Conservation (phyloP, 768 basidiomycete genomes). For the Naganishia vaughanmartiniae region DNA sequence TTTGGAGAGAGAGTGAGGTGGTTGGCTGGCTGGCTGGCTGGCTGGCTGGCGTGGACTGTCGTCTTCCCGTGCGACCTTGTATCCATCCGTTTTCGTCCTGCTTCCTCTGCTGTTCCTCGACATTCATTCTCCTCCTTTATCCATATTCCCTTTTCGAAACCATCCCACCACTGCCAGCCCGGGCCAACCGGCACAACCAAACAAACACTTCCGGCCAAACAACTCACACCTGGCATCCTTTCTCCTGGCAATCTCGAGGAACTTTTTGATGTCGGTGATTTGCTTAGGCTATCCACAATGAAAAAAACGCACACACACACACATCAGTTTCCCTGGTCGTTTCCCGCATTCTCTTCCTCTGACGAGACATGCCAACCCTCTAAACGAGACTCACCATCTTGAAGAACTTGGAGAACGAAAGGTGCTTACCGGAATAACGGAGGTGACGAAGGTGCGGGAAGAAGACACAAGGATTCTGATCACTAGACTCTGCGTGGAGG, state of each 20-base stretch:
- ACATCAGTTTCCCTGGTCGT: neutral
- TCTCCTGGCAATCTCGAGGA: slow-evolving; percentile 93
- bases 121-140: neutral
- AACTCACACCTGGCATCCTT: slow-evolving; percentile 93
- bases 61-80: no score
- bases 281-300: slow-evolving; percentile 73
- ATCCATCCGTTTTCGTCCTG: no score
- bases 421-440: neutral
- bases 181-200: neutral
- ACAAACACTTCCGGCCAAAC: neutral
- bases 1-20: neutral
- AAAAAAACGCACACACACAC: neutral
- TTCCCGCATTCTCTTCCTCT: no score
- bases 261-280: slow-evolving; percentile 97
- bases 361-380: no score
- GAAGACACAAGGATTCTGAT: neutral
- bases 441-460: neutral
- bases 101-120: neutral
- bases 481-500: neutral
- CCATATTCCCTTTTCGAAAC: neutral
- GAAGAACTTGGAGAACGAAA: slow-evolving; percentile 4
- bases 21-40: neutral
- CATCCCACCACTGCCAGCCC: neutral
- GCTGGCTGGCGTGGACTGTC: neutral
- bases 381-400: slow-evolving; percentile 16